These are phyloP conservation scores for Cenchrus americanus DNA, from an alignment of 176 grass and related monocot species.

Conservation along the genomic window DNA sequence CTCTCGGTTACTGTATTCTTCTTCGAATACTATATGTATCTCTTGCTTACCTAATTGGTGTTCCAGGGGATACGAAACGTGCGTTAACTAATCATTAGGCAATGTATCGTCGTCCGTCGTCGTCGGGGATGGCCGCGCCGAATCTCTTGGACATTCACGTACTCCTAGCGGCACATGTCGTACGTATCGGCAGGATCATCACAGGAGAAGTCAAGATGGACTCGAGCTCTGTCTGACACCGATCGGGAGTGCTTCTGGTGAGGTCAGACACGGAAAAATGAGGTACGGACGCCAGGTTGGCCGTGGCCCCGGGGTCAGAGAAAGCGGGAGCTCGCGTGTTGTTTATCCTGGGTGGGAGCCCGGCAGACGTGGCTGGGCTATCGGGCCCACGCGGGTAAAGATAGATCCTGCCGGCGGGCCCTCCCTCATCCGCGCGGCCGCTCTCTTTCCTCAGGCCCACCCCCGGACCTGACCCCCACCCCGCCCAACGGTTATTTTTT, in stretches of 20 bases:
- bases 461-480: background rate
- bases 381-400: background rate
- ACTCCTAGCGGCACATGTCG: background rate
- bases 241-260: background rate
- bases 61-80: background rate
- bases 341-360: background rate
- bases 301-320: background rate
- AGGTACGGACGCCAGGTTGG: conserved; percentile 5
- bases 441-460: background rate
- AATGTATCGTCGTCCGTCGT: background rate
- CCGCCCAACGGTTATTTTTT: conserved; percentile 68
- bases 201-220: background rate
- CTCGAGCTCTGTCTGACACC: conserved; percentile 7
- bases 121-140: background rate
- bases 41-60: background rate
- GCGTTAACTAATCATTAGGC: background rate
- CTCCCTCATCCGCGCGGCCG: background rate
- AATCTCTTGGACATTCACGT: background rate
- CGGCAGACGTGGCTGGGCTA: background rate
- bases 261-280: background rate
- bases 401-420: background rate
- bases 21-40: background rate
- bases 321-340: background rate
- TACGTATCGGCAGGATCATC: background rate
- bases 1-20: no score